Conservation (phyloP, 208 protist species). For the Jaenimonas drosophilae region DNA sequence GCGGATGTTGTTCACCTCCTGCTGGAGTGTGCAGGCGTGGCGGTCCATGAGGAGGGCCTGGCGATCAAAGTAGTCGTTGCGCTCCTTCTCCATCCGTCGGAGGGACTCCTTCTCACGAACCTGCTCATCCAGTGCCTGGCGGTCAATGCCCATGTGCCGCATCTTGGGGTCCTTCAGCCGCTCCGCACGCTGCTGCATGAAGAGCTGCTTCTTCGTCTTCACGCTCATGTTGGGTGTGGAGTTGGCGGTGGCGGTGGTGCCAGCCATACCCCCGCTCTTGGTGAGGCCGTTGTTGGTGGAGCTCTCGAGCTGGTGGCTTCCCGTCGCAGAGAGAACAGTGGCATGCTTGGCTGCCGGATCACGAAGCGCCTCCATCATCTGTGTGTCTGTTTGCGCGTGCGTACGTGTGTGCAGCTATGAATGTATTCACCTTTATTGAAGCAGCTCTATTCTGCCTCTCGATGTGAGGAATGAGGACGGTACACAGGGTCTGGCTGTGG, state of each 20-base stretch:
- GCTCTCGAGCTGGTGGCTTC: not conserved
- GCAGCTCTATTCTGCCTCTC: too few species aligned
- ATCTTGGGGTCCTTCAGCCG: conserved; percentile 87
- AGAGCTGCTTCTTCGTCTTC: conserved; percentile 66
- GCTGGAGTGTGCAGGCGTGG: conserved; percentile 78
- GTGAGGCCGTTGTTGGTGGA: not conserved
- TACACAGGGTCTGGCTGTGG: too few species aligned
- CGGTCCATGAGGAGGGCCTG: conserved; percentile 86
- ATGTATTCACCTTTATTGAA: too few species aligned
- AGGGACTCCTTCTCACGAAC: conserved; percentile 85
- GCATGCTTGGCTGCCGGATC: too few species aligned
- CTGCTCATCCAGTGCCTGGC: conserved; percentile 83
- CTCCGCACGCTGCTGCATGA: conserved; percentile 83
- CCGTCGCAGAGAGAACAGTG: not conserved
- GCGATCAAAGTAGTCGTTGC: conserved; percentile 80
- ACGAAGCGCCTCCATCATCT: too few species aligned
- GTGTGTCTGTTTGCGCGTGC: not conserved
- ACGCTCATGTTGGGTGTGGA: too few species aligned
- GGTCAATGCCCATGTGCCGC: conserved; percentile 89
- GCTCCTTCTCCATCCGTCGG: conserved; percentile 70
- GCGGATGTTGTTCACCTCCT: conserved; percentile 81
- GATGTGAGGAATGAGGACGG: too few species aligned
- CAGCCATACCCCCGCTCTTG: too few species aligned
- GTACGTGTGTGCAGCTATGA: not conserved
- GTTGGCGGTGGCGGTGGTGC: too few species aligned